phyloP scores from a whole-genome alignment of 164 flowering plant species.

The Euptelea pleiosperma region DNA sequence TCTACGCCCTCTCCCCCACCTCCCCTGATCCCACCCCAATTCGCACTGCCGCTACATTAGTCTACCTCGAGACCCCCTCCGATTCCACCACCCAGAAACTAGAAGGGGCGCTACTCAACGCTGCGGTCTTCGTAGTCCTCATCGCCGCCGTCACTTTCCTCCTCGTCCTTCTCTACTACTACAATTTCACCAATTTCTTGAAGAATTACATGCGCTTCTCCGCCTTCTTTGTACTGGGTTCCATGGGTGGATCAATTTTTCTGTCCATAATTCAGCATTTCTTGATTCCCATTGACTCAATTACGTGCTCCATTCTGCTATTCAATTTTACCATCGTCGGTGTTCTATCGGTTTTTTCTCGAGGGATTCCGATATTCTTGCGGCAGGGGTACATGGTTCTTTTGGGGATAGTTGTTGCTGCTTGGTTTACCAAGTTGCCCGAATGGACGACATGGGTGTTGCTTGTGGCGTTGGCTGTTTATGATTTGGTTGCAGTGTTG shows the following conservation, averaged over 20 bases:
- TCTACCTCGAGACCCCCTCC: conserved; percentile 72
- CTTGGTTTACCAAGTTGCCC: conserved; percentile 83
- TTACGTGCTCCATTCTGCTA: conserved; percentile 50
- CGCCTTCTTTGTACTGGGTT: conserved; percentile 55
- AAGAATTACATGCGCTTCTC: conserved; percentile 85
- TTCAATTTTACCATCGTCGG: conserved; percentile 72
- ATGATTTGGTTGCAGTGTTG: conserved; percentile 85
- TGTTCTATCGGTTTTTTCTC: conserved; percentile 56
- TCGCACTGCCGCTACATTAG: conserved; percentile 83
- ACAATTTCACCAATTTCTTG: conserved; percentile 70
- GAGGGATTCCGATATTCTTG: conserved; percentile 64
- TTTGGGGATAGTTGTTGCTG: conserved; percentile 73
- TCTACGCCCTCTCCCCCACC: conserved; percentile 49
- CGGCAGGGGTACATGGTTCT: conserved; percentile 68
- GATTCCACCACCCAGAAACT: conserved; percentile 66
- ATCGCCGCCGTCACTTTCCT: conserved; percentile 72
- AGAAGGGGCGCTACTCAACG: conserved; percentile 74
- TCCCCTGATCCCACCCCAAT: conserved; percentile 27
- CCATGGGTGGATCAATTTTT: conserved; percentile 74
- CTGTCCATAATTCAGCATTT: conserved; percentile 58
- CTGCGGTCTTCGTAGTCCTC: conserved; percentile 64
- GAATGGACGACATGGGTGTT: conserved; percentile 95
- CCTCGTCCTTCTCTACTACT: conserved; percentile 75
- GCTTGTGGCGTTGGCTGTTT: conserved; percentile 73
- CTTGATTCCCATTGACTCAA: conserved; percentile 59